A percentile compares a stretch with the other conserved stretches of the same genome.
Conservation (phyloP, 306 rosid genomes). For the Medicago ruthenica region DNA sequence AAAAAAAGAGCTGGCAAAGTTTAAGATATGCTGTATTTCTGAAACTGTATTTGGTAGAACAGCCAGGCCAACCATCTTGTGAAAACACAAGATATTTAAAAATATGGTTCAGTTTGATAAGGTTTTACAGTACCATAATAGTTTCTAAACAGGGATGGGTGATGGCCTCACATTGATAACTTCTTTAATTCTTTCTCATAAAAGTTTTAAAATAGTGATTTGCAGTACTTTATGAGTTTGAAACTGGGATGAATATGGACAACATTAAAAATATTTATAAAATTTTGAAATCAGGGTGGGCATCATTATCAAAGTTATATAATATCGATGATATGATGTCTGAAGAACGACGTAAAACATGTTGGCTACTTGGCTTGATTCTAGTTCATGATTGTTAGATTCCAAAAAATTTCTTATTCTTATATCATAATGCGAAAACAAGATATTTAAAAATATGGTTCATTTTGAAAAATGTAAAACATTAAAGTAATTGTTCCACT, state of each 20-base stretch:
- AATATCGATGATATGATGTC: conserved; percentile 10
- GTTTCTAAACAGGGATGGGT: not conserved
- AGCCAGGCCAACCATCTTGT: not conserved
- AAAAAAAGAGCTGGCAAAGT: not conserved
- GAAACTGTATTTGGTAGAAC: conserved; percentile 6
- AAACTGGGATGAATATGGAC: conserved; percentile 9
- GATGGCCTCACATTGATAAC: conserved; percentile 9
- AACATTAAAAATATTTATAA: not conserved
- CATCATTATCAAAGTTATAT: not conserved
- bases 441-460: conserved; percentile 25
- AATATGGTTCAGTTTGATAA: conserved; percentile 7
- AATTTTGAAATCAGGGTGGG: conserved; percentile 25
- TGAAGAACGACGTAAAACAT: not conserved
- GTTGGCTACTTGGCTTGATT: not conserved
- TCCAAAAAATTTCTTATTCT: conserved; percentile 26
- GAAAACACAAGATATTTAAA: conserved; percentile 4
- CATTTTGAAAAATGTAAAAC: conserved; percentile 20
- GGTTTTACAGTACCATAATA: not conserved
- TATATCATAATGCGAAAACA: not conserved
- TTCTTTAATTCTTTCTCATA: conserved; percentile 10
- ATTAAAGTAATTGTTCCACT: conserved; percentile 8
- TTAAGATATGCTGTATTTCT: conserved; percentile 13
- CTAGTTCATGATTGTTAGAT: conserved; percentile 31
- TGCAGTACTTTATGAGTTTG: conserved; percentile 16
- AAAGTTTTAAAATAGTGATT: conserved; percentile 6